Base-by-base conservation (phyloP, 176 grass and related monocot genomes). In the Musa troglodytarum region DNA sequence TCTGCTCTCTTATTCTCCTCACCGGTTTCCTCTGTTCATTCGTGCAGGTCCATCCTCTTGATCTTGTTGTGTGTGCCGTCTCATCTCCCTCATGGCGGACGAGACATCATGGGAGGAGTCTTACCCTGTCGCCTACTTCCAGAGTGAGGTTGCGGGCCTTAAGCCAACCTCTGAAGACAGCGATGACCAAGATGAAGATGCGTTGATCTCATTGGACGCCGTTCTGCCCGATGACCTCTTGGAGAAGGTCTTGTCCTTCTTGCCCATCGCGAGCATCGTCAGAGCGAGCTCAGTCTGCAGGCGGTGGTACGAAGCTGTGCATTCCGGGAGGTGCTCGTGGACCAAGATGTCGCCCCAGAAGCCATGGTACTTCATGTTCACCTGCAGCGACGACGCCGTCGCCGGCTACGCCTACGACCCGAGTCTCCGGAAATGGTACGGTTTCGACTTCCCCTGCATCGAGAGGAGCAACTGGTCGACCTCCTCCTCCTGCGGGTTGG, bases 401-500 rank as follows among this genome's bases (percentile, higher is more conserved):
- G 20, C 58, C 0, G 74, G 75, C 21, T 65, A 16, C 14, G 75
- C 24, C 29, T 77, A 77, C 34, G 61, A 77, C 21, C 75, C 75
- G 20, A 77, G 75, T 49, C 75, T 77, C 75, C 75, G 75, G 55
- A 77, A 65, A 51, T 77, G 75, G 75, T 77, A 65, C 61, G 29
- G 49, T 21, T 77, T 77, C 20, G 75, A 65, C 43, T 65, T 77
- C 34, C 75, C 75, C 11, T 77, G 59, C 61, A 65, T 65, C 16
- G 61, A 65, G 20, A 64, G 65, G 59, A 53, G 75, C 61, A 65
- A 65, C 13, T 65, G 75, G 59, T 34, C 19, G 7, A 26, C 43
- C 49, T 50, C 75, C 21, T 22, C 59, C 1, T 77, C 75, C 61
- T 59, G 75, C 10, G 94, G 94, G n/a, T 77, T 98, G 77, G 90